Percentiles rank a stretch among this genome's conserved stretches.
Evolutionary conservation across 1,139 yeast genomes (phyloP).

Genomic region (Pichia sp.): DNA sequence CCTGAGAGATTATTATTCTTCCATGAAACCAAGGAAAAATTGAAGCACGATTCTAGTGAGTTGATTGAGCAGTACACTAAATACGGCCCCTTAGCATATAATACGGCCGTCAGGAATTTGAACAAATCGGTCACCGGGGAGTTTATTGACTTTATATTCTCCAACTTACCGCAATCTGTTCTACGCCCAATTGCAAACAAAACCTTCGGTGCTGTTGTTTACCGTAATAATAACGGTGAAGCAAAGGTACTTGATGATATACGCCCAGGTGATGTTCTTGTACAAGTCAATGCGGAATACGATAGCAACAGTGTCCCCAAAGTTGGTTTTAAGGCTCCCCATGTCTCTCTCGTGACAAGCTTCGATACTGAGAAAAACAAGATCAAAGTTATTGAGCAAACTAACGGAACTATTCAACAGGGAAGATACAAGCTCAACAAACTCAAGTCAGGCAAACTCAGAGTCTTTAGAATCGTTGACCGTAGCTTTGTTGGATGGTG

Average conservation of each 20-base stretch:
- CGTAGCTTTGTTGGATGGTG: conserved; percentile 59
- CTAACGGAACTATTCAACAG: conserved; percentile 46
- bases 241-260: conserved; percentile 56
- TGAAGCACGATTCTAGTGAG: conserved; percentile 36
- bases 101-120: conserved; percentile 35
- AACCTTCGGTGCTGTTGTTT: conserved; percentile 68
- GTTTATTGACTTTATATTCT: conserved; percentile 25
- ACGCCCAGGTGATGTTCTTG: conserved; percentile 76
- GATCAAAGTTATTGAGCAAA: conserved; percentile 64
- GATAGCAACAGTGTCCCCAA: conserved; percentile 36
- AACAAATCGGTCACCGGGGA: conserved; percentile 29
- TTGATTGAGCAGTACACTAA: conserved; percentile 44
- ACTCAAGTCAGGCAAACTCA: conserved; percentile 69
- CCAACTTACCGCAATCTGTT: conserved; percentile 31
- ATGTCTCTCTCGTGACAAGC: conserved; percentile 50
- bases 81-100: conserved; percentile 38
- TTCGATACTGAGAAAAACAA: conserved; percentile 73
- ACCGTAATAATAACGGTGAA: conserved; percentile 54
- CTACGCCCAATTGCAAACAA: conserved; percentile 58
- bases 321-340: conserved; percentile 42
- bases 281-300: conserved; percentile 69
- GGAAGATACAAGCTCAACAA: conserved; percentile 64
- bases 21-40: conserved; percentile 39
- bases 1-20: conserved; percentile 49
- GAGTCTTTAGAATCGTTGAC: conserved; percentile 69